These are phyloP conservation scores for Malassezia dermatis DNA, from an alignment of 1,284 basidiomycete species.

Conservation along the genomic window DNA sequence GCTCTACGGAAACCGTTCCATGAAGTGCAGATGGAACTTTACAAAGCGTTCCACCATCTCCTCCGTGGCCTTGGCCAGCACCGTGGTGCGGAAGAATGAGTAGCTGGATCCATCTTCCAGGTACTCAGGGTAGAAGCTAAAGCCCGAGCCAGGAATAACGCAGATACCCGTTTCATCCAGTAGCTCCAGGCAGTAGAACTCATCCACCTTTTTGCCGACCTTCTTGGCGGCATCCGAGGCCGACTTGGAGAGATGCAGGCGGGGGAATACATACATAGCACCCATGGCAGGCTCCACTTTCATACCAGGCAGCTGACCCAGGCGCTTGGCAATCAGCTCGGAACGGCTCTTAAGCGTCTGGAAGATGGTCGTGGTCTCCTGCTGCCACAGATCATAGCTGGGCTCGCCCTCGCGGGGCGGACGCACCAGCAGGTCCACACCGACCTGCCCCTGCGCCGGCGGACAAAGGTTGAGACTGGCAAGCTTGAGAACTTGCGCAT, in stretches of 20 bases:
- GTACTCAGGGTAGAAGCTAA: conserved; percentile 28
- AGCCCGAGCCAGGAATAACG: conserved; percentile 43
- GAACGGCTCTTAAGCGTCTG: conserved; percentile 29
- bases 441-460: conserved; percentile 43
- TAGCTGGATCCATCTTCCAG: conserved; percentile 22
- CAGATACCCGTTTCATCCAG: conserved; percentile 45
- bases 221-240: conserved; percentile 33
- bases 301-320: conserved; percentile 31
- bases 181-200: conserved; percentile 41
- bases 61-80: conserved; percentile 45
- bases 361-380: conserved; percentile 31
- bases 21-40: conserved; percentile 37
- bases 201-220: conserved; percentile 36
- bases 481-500: conserved; percentile 43
- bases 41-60: conserved; percentile 39
- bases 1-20: conserved; percentile 19
- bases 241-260: conserved; percentile 55
- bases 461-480: conserved; percentile 41
- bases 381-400: conserved; percentile 31
- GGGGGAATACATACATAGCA: conserved; percentile 76
- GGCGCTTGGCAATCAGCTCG: conserved; percentile 31
- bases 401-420: conserved; percentile 31
- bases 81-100: conserved; percentile 41
- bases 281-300: conserved; percentile 55
- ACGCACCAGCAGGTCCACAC: conserved; percentile 43